phyloP scores from a whole-genome alignment of 805 yeast genomes.

The Saccharomycopsis vini region DNA sequence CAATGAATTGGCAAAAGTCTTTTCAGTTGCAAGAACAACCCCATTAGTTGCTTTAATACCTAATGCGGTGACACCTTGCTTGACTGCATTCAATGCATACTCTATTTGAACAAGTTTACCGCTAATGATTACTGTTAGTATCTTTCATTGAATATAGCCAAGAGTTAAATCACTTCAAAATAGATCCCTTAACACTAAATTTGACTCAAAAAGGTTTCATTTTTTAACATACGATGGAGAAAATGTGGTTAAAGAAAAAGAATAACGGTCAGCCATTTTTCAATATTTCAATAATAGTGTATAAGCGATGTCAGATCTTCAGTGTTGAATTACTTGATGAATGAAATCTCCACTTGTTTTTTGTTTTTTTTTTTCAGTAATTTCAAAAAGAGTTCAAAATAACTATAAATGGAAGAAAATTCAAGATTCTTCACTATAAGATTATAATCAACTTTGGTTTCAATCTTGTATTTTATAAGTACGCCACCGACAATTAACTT shows the following conservation, averaged over 20 bases:
- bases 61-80: slow-evolving; percentile 93
- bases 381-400: no score
- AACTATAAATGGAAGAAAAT: no score
- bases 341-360: no score
- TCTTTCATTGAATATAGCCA: background rate
- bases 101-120: slow-evolving; percentile 98
- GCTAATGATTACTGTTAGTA: slow-evolving; percentile 32
- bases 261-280: slow-evolving; percentile 96
- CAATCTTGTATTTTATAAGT: no score
- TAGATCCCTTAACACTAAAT: no score
- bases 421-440: no score
- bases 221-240: slow-evolving; percentile 64
- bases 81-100: slow-evolving; percentile 94
- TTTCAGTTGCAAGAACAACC: slow-evolving; percentile 92
- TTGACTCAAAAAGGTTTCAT: background rate
- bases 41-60: slow-evolving; percentile 96
- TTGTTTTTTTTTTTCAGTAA: no score
- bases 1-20: slow-evolving; percentile 74
- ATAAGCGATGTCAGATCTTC: no score
- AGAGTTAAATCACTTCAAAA: background rate
- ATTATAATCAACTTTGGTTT: no score
- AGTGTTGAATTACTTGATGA: no score
- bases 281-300: no score
- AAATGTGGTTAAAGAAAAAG: slow-evolving; percentile 93
- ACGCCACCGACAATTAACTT: no score